phyloP scores from a whole-genome alignment of 2,329 filamentous ascomycete genomes.

The Talaromyces sp. region DNA sequence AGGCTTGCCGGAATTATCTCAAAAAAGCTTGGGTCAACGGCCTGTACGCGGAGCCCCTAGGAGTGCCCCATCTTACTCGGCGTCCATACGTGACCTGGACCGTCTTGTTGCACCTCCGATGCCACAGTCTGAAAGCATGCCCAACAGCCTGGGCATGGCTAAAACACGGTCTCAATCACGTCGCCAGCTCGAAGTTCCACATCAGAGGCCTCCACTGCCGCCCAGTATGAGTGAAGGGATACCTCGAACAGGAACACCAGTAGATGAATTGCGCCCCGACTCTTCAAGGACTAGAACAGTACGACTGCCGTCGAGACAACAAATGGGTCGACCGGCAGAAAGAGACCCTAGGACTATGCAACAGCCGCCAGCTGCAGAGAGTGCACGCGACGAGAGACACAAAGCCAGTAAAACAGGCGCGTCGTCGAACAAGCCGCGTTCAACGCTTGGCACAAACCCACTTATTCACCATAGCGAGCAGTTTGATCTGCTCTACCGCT shows the following conservation, averaged over 20 bases:
- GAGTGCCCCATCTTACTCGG: constrained; percentile 32
- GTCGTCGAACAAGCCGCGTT: constrained; percentile 26
- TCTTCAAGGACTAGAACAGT: background rate
- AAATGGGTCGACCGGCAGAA: background rate
- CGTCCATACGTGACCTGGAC: constrained; percentile 28
- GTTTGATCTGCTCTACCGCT: constrained; percentile 33
- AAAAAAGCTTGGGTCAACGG: constrained; percentile 34
- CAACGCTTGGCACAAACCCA: constrained; percentile 31
- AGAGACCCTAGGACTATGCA: constrained; percentile 8
- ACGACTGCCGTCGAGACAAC: constrained; percentile 8
- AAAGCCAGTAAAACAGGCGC: constrained; percentile 27
- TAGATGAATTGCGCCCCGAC: background rate
- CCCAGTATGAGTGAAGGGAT: constrained; percentile 19
- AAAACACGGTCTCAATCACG: constrained; percentile 41
- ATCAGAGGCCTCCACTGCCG: constrained; percentile 15
- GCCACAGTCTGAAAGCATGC: constrained; percentile 28
- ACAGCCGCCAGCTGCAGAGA: background rate
- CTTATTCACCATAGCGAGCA: constrained; percentile 36
- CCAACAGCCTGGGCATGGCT: constrained; percentile 31
- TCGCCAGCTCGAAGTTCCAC: constrained; percentile 27
- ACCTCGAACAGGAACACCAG: constrained; percentile 14
- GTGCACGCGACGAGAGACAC: constrained; percentile 1
- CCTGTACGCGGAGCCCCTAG: constrained; percentile 32
- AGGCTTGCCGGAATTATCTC: constrained; percentile 13
- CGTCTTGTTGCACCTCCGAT: constrained; percentile 21